Evolutionary conservation across 2,329 filamentous ascomycete genomes (phyloP).

Genomic region (Exophiala phaeomuriformis): DNA sequence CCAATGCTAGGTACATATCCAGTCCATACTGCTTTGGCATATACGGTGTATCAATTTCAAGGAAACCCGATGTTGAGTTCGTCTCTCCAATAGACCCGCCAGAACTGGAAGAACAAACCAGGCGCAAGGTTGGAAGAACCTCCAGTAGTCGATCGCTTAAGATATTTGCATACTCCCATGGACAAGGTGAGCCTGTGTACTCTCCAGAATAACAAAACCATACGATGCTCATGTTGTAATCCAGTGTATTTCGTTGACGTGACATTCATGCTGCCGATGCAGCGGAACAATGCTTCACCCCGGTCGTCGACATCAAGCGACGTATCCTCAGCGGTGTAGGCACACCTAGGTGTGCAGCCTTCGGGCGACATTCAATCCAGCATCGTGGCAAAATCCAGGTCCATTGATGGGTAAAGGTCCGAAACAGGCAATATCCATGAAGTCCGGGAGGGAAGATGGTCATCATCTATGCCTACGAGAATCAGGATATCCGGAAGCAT

Average conservation of each 20-base stretch:
- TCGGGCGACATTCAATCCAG: background rate
- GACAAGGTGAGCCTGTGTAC: constrained; percentile 7
- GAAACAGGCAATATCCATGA: constrained; percentile 1
- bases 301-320: background rate
- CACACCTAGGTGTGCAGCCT: background rate
- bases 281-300: background rate
- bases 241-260: background rate
- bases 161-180: background rate
- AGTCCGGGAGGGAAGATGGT: constrained; percentile 3
- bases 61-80: constrained; percentile 5
- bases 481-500: constrained; percentile 15
- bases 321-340: background rate
- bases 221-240: constrained; percentile 2
- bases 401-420: constrained; percentile 1
- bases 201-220: constrained; percentile 12
- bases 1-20: constrained; percentile 20
- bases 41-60: constrained; percentile 27
- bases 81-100: constrained; percentile 23
- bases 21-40: constrained; percentile 19
- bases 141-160: constrained; percentile 7
- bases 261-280: background rate
- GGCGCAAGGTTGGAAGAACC: constrained; percentile 14
- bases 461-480: constrained; percentile 18
- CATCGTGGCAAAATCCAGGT: background rate
- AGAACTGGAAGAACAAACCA: constrained; percentile 23